Base-by-base conservation (phyloP, 2,329 filamentous ascomycete genomes). In the Penicillium janthinellum region DNA sequence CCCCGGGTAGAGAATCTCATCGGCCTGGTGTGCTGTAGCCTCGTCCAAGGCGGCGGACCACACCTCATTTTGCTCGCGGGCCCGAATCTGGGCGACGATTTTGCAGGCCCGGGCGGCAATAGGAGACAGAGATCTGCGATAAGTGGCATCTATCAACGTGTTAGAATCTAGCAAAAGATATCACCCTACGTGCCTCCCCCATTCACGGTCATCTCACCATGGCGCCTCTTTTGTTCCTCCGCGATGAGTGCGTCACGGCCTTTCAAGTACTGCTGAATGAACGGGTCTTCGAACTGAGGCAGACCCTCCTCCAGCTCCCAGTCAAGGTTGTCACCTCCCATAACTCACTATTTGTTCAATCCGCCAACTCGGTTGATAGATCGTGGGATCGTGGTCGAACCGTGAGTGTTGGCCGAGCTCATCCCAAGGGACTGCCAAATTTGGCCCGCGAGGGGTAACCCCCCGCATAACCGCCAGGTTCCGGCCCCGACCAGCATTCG, bases 171-270 rank as follows among this genome's bases (percentile, higher is more conserved):
- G 2, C 12, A 4, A 12, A 34, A 6, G 22, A 7, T 41, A 28
- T 41, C 17, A 34, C 3, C n/a, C 12, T 35, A 37, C 25, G 12
- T 47, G 57, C 48, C 56, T 53, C 3, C 7, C 4, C 0, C 4
- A 8, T 47, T 20, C 42, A 4, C 6, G 42, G 25, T 56, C 69
- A 38, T 62, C 78, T 83, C 74, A 90, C 91, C 92, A 74, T 92
- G 92, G 60, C 93, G 87, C 70, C 90, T 85, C 69, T 88, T 90
- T 76, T 91, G 88, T 75, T 98, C 95, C 72, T 96, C 85, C 17
- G 83, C 82, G 58, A 96, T 89, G 54, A 98, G 83, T 28, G 86
- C 87, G 67, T 89, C 84, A 53, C 93, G 86, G 22, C 91, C 91
- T 45, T 86, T 78, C 41, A 96, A 79, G 71, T 96, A 97, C 73